A percentile compares a stretch with the other conserved stretches of the same genome.
Conservation (phyloP, 2,329 filamentous ascomycete species). For the Scytalidium sp. region DNA sequence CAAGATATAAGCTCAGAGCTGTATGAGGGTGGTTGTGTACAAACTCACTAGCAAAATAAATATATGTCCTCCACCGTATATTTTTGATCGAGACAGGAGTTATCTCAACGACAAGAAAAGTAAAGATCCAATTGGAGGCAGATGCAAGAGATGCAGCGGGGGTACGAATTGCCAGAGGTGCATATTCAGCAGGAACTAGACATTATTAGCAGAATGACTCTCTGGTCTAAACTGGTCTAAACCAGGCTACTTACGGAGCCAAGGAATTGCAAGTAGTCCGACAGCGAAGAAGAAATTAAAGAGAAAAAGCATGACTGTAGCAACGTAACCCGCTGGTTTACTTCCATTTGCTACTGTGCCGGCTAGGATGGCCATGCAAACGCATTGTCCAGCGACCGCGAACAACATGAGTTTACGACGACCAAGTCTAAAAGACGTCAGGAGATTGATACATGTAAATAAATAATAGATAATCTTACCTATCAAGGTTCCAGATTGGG, state of each 20-base stretch:
- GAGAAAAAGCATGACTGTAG: conserved; percentile 33
- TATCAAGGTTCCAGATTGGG: conserved; percentile 37
- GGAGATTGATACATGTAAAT: background rate
- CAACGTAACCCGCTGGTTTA: conserved; percentile 35
- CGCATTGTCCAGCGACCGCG: conserved; percentile 30
- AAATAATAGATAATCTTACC: conserved; percentile 32
- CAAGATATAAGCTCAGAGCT: no score
- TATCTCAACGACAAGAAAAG: conserved; percentile 25
- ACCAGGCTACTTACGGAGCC: conserved; percentile 49
- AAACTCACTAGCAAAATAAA: conserved; percentile 65
- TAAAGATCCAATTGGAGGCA: conserved; percentile 31
- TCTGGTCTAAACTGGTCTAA: no score
- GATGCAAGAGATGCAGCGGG: conserved; percentile 36
- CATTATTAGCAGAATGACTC: no score
- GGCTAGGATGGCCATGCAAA: conserved; percentile 53
- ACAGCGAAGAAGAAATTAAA: conserved; percentile 49
- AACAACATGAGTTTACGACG: conserved; percentile 58
- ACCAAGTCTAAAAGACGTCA: conserved; percentile 35
- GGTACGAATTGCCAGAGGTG: conserved; percentile 38
- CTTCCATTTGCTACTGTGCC: conserved; percentile 39
- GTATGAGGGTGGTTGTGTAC: no score
- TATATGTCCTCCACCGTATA: conserved; percentile 29
- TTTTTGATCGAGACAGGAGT: conserved; percentile 28
- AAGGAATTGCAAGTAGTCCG: conserved; percentile 47
- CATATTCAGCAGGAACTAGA: conserved; percentile 48